A percentile compares a stretch with the other conserved stretches of the same genome.
phyloP scores from a whole-genome alignment of 2,329 filamentous ascomycete species.

The Cadophora luteo-olivacea region DNA sequence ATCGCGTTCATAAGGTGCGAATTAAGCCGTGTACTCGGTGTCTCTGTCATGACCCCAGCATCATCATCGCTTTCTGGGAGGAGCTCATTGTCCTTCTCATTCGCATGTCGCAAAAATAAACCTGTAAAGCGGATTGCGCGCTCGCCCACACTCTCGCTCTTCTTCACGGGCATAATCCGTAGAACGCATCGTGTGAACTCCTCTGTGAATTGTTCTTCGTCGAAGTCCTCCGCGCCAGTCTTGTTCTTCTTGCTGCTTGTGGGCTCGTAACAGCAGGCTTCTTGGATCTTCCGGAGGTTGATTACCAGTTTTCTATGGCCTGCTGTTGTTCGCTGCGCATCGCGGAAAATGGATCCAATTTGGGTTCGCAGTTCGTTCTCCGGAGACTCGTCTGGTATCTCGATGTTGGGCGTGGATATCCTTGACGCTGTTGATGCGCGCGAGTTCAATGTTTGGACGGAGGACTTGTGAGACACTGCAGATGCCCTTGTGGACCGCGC shows the following conservation, averaged over 20 bases:
- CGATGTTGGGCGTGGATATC: slow-evolving; percentile 44
- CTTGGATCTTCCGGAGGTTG: slow-evolving; percentile 87
- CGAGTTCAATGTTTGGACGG: slow-evolving; percentile 46
- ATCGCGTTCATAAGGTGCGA: slow-evolving; percentile 75
- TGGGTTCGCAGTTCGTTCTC: slow-evolving; percentile 75
- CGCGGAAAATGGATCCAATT: slow-evolving; percentile 75
- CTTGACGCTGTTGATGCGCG: slow-evolving; percentile 51
- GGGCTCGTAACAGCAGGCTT: slow-evolving; percentile 76
- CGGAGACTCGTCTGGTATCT: slow-evolving; percentile 74
- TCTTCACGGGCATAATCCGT: slow-evolving; percentile 85
- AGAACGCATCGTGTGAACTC: slow-evolving; percentile 86
- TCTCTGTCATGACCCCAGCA: slow-evolving; percentile 76
- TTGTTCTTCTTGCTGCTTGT: slow-evolving; percentile 59
- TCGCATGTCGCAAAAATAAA: slow-evolving; percentile 79
- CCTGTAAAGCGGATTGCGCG: slow-evolving; percentile 85
- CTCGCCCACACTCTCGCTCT: slow-evolving; percentile 88
- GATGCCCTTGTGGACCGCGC: slow-evolving; percentile 48
- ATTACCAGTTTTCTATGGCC: slow-evolving; percentile 90
- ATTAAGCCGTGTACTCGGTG: slow-evolving; percentile 81
- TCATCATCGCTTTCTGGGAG: slow-evolving; percentile 68
- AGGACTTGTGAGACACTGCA: slow-evolving; percentile 50
- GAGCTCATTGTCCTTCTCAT: slow-evolving; percentile 74
- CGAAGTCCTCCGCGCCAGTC: slow-evolving; percentile 68
- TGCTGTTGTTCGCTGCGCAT: slow-evolving; percentile 88
- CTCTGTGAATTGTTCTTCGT: slow-evolving; percentile 84